These are phyloP conservation scores for Phytophthora sp. DNA, from an alignment of 352 stramenopile genomes.

Conservation along the genomic window DNA sequence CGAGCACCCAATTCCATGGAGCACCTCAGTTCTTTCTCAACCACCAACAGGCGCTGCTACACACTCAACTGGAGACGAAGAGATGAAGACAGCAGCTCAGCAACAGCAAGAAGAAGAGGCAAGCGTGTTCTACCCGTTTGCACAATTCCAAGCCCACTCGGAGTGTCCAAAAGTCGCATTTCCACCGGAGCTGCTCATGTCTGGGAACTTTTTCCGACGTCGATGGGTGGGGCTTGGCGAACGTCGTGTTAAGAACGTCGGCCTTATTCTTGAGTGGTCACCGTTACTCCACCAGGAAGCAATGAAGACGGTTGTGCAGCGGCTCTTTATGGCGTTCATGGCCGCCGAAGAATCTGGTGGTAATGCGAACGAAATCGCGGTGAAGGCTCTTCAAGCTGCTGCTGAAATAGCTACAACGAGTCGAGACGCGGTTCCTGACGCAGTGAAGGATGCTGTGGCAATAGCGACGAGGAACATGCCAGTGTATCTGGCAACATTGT, in stretches of 20 bases:
- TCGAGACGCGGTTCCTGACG: conserved; percentile 28
- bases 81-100: conserved; percentile 33
- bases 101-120: conserved; percentile 53
- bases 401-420: conserved; percentile 39
- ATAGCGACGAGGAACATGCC: conserved; percentile 44
- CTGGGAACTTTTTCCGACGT: conserved; percentile 90
- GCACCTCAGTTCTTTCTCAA: conserved; percentile 47
- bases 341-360: conserved; percentile 16
- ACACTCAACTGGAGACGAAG: conserved; percentile 13
- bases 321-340: conserved; percentile 68
- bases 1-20: conserved; percentile 88
- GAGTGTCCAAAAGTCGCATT: conserved; percentile 82
- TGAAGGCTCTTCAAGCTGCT: conserved; percentile 54
- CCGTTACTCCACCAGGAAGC: conserved; percentile 74
- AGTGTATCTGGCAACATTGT: conserved; percentile 95
- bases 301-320: conserved; percentile 71
- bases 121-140: conserved; percentile 80
- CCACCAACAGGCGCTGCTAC: conserved; percentile 23
- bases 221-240: conserved; percentile 89
- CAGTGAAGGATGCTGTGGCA: conserved; percentile 54
- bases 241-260: conserved; percentile 89
- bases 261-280: conserved; percentile 89
- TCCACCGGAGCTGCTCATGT: conserved; percentile 70
- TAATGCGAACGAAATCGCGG: conserved; percentile 72
- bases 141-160: conserved; percentile 74